A percentile compares a stretch with the other conserved stretches of the same genome.
These are phyloP conservation scores for cucumber (Cucumis sativus) DNA, from an alignment of 306 rosid genomes.

Conservation along the genomic window DNA sequence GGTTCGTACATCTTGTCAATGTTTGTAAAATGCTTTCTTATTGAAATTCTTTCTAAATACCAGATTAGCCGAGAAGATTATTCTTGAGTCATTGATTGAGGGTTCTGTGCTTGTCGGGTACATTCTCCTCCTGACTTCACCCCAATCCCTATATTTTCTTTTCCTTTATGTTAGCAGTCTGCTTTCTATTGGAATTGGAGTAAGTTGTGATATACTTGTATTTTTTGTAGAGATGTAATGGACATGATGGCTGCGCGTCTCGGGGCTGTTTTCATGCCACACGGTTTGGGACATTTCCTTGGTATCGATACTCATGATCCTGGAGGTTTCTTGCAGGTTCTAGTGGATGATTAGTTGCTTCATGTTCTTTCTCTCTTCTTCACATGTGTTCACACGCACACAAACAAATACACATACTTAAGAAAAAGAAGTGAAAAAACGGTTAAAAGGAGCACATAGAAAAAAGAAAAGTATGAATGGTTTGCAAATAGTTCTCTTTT, in stretches of 20 bases:
- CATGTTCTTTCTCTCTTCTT: background rate
- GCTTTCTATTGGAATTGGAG: background rate
- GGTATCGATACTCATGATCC: constrained; percentile 92
- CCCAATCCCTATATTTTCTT: background rate
- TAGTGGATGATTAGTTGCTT: constrained; percentile 4
- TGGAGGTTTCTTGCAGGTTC: constrained; percentile 83
- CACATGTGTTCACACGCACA: background rate
- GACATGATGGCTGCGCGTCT: constrained; percentile 54
- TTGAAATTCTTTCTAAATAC: constrained; percentile 16
- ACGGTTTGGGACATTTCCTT: constrained; percentile 92
- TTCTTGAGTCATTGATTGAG: constrained; percentile 51
- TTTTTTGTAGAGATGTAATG: constrained; percentile 46
- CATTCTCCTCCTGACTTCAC: constrained; percentile 5
- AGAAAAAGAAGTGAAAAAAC: background rate
- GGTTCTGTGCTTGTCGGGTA: constrained; percentile 57
- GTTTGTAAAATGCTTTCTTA: constrained; percentile 1
- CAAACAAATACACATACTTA: background rate
- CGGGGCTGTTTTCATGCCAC: constrained; percentile 90
- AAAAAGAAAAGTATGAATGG: background rate
- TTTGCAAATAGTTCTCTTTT: background rate
- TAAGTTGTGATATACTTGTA: background rate
- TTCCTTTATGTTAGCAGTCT: background rate
- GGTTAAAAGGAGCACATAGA: background rate
- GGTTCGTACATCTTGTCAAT: background rate
- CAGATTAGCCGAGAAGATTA: constrained; percentile 74